Evolutionary conservation across 1,139 yeast species (phyloP).

Genomic region (Meyerozyma smithsonii): DNA sequence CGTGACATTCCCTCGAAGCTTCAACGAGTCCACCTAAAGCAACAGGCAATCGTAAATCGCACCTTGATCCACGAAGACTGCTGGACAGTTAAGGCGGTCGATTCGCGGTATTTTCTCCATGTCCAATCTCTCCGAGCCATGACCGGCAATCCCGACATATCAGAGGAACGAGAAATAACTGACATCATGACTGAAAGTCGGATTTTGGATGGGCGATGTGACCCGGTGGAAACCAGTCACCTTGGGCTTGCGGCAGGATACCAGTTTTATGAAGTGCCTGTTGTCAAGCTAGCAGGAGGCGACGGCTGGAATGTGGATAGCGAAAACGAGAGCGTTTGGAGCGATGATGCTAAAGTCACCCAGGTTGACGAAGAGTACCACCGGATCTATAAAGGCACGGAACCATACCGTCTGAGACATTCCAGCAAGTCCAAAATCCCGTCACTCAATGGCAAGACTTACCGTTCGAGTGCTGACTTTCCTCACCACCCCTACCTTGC

Average conservation of each 20-base stretch:
- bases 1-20: background rate
- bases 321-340: slow-evolving; percentile 9
- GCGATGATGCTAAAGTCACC: slow-evolving; percentile 23
- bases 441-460: slow-evolving; percentile 13
- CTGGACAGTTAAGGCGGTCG: slow-evolving; percentile 50
- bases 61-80: slow-evolving; percentile 44
- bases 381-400: slow-evolving; percentile 25
- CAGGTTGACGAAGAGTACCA: slow-evolving; percentile 35
- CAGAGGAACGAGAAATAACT: slow-evolving; percentile 23
- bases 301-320: background rate
- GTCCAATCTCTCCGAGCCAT: slow-evolving; percentile 46
- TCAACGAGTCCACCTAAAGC: background rate
- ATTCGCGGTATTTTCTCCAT: slow-evolving; percentile 37
- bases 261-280: slow-evolving; percentile 35
- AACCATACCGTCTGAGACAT: slow-evolving; percentile 2
- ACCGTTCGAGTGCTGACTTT: slow-evolving; percentile 5
- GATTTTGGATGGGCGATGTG: slow-evolving; percentile 29
- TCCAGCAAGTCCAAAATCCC: slow-evolving; percentile 1
- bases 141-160: slow-evolving; percentile 39
- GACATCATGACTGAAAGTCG: slow-evolving; percentile 32
- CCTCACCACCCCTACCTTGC: slow-evolving; percentile 23
- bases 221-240: slow-evolving; percentile 36
- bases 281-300: slow-evolving; percentile 12
- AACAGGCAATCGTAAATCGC: slow-evolving; percentile 18
- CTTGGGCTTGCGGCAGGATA: slow-evolving; percentile 43